Conservation (phyloP, 768 basidiomycete species). For the Lactarius sp. region DNA sequence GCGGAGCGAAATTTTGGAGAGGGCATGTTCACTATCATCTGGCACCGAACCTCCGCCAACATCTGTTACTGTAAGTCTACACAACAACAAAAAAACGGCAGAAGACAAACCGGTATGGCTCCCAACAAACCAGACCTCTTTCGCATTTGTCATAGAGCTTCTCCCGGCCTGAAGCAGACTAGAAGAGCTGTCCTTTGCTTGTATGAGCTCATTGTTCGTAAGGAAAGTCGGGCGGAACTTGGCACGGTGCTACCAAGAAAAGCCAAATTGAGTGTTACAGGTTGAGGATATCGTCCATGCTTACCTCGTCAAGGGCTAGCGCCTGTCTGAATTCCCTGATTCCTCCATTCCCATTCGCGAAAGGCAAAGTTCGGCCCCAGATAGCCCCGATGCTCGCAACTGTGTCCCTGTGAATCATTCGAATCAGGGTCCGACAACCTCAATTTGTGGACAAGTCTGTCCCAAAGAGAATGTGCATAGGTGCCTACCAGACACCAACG, state of each 20-base stretch:
- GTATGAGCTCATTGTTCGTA: too few species aligned
- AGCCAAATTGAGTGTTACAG: too few species aligned
- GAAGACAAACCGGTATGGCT: slow-evolving; percentile 20
- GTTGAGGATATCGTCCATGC: slow-evolving; percentile 18
- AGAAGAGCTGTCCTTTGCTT: too few species aligned
- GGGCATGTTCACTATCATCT: background rate
- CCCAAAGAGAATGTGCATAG: too few species aligned
- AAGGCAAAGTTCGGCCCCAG: slow-evolving; percentile 57
- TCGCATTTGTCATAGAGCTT: too few species aligned
- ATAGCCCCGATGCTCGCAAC: slow-evolving; percentile 71
- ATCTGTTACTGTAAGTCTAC: slow-evolving; percentile 2
- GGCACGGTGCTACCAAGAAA: slow-evolving; percentile 47
- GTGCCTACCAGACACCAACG: slow-evolving; percentile 65
- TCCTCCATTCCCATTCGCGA: slow-evolving; percentile 55
- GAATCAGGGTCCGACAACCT: background rate
- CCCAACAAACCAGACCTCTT: slow-evolving; percentile 22
- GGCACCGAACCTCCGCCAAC: slow-evolving; percentile 20
- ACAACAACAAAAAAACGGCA: background rate
- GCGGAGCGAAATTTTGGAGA: slow-evolving; percentile 20
- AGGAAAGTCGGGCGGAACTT: slow-evolving; percentile 60
- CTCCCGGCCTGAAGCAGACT: too few species aligned
- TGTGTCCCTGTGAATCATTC: slow-evolving; percentile 53
- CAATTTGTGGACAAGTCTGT: background rate
- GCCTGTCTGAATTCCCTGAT: slow-evolving; percentile 76
- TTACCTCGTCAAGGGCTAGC: slow-evolving; percentile 69